Evolutionary conservation across 1,139 yeast genomes (phyloP), one percentile per base, ranked within the genome.

Genomic region (Pichia sp.): DNA sequence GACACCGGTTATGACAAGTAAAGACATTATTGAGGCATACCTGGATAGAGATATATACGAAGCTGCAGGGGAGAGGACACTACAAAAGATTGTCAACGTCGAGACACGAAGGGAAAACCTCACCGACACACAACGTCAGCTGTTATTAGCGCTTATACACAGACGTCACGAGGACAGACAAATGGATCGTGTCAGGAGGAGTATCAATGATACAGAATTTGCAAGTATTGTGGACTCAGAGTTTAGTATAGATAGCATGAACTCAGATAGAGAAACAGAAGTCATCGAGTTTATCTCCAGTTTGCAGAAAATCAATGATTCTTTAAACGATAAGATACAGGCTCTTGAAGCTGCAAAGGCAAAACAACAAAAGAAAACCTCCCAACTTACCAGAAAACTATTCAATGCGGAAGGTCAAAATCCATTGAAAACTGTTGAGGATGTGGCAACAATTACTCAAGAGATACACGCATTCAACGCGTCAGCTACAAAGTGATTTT

Each of bases 21-120:
- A 28, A 22, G 36, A 27, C 6, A 37, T 40, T 13, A 5, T 40
- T 6, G 40, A 35, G 20, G 18, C 24, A 6, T 40, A 40, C 25
- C 24, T 40, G 17, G 43, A 40, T 23, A 27, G 33, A 14, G 43
- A 40, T 4, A 11, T 40, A 5, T 18, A 27, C 5, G 40, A 40
- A 13, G 43, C 30, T 7, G 27, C 37, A 2, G 39, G 39, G 2
- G 41, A 40, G 22, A 21, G 22, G 10, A 21, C 18, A 3, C n/a
- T 37, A 6, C 13, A 22, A 3, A 37, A 32, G 7, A 21, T 40
- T 3, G 33, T 40, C 7, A 15, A 25, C 5, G 8, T 16, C 2
- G 35, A 27, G 19, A 26, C 34, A 4, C 22, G 29, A 5, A 16
- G 27, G 4, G 23, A 22, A 12, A 18, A 14, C 12, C 17, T 40